Evolutionary conservation across 352 stramenopile genomes (phyloP).

Genomic region (Sclerospora graminicola): DNA sequence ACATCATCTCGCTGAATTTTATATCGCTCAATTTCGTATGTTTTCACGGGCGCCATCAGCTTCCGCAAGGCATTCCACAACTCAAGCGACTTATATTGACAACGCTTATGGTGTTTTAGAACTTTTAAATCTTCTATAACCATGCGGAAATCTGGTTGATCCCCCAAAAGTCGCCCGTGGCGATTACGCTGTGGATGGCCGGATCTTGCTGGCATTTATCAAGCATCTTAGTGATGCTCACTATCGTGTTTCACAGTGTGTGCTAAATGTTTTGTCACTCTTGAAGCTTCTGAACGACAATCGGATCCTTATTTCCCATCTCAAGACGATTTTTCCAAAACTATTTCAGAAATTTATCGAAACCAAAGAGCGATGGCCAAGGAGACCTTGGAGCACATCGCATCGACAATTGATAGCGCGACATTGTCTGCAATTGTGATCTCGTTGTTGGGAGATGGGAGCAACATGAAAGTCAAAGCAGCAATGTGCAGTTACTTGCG

Average conservation of each 20-base stretch:
- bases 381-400: constrained; percentile 53
- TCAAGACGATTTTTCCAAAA: constrained; percentile 50
- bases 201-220: constrained; percentile 39
- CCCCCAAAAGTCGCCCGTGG: too few relatives aligned
- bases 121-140: too few relatives aligned
- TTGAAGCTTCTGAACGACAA: constrained; percentile 28
- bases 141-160: too few relatives aligned
- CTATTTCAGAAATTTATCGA: constrained; percentile 74
- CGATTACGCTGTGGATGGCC: constrained; percentile 45
- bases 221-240: constrained; percentile 64
- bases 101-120: too few relatives aligned
- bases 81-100: too few relatives aligned
- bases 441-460: constrained; percentile 54
- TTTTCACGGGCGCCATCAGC: too few relatives aligned
- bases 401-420: constrained; percentile 34
- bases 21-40: too few relatives aligned
- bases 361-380: constrained; percentile 55
- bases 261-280: constrained; percentile 44
- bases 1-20: too few relatives aligned
- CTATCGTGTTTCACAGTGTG: constrained; percentile 61
- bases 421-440: constrained; percentile 38
- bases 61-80: too few relatives aligned
- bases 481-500: constrained; percentile 59
- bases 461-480: constrained; percentile 71
- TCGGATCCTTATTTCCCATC: constrained; percentile 32